A percentile compares a stretch with the other conserved stretches of the same genome.
These are phyloP conservation scores for Meredithiella fracta DNA, from an alignment of 2,329 filamentous ascomycete species.

Conservation along the genomic window DNA sequence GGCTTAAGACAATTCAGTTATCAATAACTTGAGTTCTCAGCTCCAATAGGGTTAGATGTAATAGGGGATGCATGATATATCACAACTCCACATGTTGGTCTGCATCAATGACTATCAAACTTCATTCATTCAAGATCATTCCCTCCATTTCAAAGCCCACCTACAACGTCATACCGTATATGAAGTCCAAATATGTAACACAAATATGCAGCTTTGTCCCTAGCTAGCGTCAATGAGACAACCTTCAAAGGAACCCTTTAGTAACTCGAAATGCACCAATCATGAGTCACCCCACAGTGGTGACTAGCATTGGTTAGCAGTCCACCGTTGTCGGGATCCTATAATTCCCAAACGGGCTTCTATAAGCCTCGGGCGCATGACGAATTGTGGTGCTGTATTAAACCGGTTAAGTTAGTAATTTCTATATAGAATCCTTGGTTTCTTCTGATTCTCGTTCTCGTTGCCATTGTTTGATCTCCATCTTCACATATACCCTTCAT, in stretches of 20 bases:
- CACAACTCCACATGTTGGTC: not conserved
- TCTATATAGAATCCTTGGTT: no score
- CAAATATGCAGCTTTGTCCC: not conserved
- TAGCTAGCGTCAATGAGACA: not conserved
- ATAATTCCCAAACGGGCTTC: not conserved
- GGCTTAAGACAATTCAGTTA: no score
- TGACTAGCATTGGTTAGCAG: not conserved
- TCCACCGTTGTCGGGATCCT: constrained; percentile 2
- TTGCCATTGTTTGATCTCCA: not conserved
- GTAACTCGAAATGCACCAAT: not conserved
- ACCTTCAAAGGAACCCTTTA: not conserved
- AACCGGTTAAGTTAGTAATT: not conserved
- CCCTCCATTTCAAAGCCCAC: not conserved
- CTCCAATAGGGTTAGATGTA: not conserved
- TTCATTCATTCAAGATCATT: not conserved
- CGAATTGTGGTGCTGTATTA: not conserved
- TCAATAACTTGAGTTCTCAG: no score
- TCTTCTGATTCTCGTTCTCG: no score
- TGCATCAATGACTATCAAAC: not conserved
- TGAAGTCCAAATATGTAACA: not conserved
- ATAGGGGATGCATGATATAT: not conserved
- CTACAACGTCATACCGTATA: not conserved
- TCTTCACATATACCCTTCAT: not conserved
- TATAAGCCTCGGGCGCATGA: not conserved
- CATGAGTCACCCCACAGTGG: constrained; percentile 12